phyloP scores from a whole-genome alignment of 208 protist species.

The Leishmania aethiopica region DNA sequence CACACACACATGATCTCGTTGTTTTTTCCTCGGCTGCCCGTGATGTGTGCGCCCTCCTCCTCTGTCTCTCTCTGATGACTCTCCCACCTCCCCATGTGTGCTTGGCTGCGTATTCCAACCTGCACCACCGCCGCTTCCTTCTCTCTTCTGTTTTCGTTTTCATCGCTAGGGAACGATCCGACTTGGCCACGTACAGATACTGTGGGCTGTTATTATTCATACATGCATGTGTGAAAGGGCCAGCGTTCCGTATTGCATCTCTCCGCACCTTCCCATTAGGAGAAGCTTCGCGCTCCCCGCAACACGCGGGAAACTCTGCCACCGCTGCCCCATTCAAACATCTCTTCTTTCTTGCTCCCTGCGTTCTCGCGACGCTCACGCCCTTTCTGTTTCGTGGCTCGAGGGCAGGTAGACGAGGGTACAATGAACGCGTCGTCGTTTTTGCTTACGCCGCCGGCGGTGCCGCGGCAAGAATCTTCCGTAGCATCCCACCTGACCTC shows the following conservation, averaged over 20 bases:
- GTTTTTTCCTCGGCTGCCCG: background rate
- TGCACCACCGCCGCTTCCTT: background rate
- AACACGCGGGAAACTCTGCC: background rate
- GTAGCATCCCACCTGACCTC: background rate
- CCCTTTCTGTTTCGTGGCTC: background rate
- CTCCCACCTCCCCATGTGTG: background rate
- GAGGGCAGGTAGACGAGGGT: background rate
- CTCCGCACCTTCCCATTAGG: background rate
- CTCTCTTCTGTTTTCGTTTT: background rate
- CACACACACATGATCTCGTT: background rate
- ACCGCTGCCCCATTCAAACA: background rate
- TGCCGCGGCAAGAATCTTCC: background rate
- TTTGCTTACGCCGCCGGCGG: conserved; percentile 3
- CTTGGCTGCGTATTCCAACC: background rate
- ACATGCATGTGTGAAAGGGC: background rate
- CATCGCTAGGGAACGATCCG: background rate
- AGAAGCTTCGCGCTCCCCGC: background rate
- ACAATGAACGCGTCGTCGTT: conserved; percentile 8
- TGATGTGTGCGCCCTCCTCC: background rate
- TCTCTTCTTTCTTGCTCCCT: background rate
- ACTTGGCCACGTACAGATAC: background rate
- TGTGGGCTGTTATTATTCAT: background rate
- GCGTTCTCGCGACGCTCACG: background rate
- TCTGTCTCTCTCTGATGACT: background rate
- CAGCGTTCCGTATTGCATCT: background rate